Conservation (phyloP, 2,329 filamentous ascomycete genomes). For the Coniochaeta pulveracea region DNA sequence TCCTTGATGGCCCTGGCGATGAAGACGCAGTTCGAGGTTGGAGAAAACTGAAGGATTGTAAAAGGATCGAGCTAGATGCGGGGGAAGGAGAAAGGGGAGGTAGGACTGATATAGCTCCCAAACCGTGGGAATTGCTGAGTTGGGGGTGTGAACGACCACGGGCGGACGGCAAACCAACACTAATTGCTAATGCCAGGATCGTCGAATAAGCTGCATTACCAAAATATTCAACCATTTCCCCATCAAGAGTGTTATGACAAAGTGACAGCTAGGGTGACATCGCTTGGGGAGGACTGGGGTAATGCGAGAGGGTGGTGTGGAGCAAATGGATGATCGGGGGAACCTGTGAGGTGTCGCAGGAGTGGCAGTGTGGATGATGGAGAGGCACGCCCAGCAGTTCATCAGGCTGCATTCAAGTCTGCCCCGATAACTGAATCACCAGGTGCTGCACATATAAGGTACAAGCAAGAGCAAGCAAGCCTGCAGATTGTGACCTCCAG, state of each 20-base stretch:
- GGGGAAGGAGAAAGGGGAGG: neutral
- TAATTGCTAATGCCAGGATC: neutral
- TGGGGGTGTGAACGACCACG: neutral
- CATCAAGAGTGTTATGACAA: slow-evolving; percentile 1
- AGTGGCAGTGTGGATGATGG: too few relatives aligned
- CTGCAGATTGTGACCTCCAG: neutral
- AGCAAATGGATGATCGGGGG: neutral
- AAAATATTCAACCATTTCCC: neutral
- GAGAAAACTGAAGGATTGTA: neutral
- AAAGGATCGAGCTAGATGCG: too few relatives aligned
- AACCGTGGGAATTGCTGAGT: neutral
- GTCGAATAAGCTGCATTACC: slow-evolving; percentile 3
- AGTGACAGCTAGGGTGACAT: slow-evolving; percentile 1
- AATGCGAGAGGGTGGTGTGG: slow-evolving; percentile 1
- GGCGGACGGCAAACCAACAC: neutral
- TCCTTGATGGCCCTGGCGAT: too few relatives aligned
- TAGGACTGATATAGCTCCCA: slow-evolving; percentile 3
- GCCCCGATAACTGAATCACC: too few relatives aligned
- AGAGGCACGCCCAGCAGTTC: too few relatives aligned
- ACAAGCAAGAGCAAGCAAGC: neutral
- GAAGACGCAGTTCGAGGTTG: neutral
- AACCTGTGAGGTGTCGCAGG: neutral
- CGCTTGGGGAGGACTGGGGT: slow-evolving; percentile 3
- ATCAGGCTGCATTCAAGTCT: too few relatives aligned
- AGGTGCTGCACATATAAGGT: too few relatives aligned